A percentile compares a stretch with the other conserved stretches of the same genome.
phyloP scores from a whole-genome alignment of 768 basidiomycete genomes.

The Suillus fuscotomentosus region DNA sequence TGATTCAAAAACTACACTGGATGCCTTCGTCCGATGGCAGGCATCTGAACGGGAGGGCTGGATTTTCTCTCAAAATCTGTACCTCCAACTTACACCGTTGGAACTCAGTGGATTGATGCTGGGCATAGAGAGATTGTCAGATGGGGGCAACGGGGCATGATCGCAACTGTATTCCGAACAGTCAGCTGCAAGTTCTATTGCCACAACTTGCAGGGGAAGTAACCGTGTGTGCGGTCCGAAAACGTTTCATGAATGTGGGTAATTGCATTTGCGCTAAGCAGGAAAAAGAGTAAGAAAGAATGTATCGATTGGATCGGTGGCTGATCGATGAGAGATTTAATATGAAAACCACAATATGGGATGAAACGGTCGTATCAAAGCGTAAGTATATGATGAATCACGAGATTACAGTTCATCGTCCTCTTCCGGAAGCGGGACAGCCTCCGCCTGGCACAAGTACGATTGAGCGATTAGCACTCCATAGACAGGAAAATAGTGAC shows the following conservation, averaged over 20 bases:
- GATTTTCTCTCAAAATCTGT: slow-evolving; percentile 11
- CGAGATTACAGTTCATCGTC: slow-evolving; percentile 75
- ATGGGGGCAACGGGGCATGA: not conserved
- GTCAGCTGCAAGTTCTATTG: not conserved
- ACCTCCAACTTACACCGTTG: slow-evolving; percentile 19
- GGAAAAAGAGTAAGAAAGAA: slow-evolving; percentile 14
- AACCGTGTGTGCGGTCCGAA: slow-evolving; percentile 19
- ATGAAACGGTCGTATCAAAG: slow-evolving; percentile 18
- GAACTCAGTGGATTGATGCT: slow-evolving; percentile 19
- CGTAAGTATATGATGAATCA: slow-evolving; percentile 17
- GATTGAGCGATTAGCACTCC: slow-evolving; percentile 9
- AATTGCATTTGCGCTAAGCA: slow-evolving; percentile 19
- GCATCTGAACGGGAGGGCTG: slow-evolving; percentile 13
- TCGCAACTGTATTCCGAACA: not conserved
- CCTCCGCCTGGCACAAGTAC: slow-evolving; percentile 60
- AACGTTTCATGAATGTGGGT: slow-evolving; percentile 24
- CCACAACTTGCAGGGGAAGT: slow-evolving; percentile 5
- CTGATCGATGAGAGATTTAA: slow-evolving; percentile 16
- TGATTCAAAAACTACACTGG: slow-evolving; percentile 18
- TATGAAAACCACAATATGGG: slow-evolving; percentile 18
- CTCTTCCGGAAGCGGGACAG: slow-evolving; percentile 95
- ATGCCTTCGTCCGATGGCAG: slow-evolving; percentile 24
- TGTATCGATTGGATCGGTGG: slow-evolving; percentile 10
- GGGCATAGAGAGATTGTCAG: slow-evolving; percentile 7
- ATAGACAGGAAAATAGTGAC: slow-evolving; percentile 15